Evolutionary conservation across 495 filamentous ascomycete species (phyloP), one percentile per base, ranked within the genome.

Genomic region (Aspergillus wentii): DNA sequence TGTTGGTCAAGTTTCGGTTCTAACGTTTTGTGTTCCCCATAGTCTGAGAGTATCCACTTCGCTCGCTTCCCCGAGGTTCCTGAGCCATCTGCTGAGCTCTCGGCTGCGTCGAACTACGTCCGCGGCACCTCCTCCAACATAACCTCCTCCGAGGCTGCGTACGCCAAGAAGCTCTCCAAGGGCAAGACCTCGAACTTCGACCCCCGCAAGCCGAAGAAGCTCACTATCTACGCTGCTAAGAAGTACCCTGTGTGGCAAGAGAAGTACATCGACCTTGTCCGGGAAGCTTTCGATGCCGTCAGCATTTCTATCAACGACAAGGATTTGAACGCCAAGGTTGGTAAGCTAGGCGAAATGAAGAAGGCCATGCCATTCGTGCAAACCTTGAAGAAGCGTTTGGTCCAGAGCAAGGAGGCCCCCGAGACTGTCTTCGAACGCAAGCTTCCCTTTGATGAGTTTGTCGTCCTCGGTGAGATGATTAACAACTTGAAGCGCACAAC

Each of bases 361-460:
- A 88, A 91, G 63, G 91, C 87, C 17, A 97, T 97, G 92, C 94
- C 94, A 4, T 98, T 96, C 52, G 80, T 97, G 4, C 88, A 97
- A 61, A 63, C 54, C 1, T 64, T 98, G 33, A 96, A 95, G 82
- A 82, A 76, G 51, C 75, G 86, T 14, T 72, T 98, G 17, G 59
- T 83, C 30, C 57, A 54, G 15, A 78, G 75, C 27, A 61, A 71
- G 21, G 77, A 79, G 54, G 40, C 57, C 6, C 66, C 74, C 6
- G 66, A 76, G 14, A 67, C 54, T 7, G 88, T 96, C 28, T 83
- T 96, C 49, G 76, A 88, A 15, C 68, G 89, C 37, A 86, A 88
- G 61, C 63, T 98, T 35, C 72, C 74, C 4, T 98, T 98, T 57
- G 85, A 95, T 44, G 92, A 98, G 66, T 62, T 83, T 11, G 76